Percentiles rank a stretch among this genome's conserved stretches.
phyloP scores from a whole-genome alignment of 805 yeast species.

The Metschnikowia lochheadii region DNA sequence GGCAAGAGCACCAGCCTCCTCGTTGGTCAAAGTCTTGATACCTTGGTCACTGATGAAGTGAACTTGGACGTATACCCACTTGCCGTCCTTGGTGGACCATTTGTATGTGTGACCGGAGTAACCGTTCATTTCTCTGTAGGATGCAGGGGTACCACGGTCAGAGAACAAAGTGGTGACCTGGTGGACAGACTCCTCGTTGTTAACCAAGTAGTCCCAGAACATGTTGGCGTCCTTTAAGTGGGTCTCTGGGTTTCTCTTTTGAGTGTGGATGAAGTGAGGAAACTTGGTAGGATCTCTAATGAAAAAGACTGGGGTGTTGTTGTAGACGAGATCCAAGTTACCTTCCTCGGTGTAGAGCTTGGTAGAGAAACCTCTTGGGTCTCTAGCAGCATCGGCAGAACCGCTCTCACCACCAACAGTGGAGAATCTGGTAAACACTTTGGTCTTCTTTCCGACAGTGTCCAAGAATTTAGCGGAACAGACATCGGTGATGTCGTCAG shows the following conservation, averaged over 20 bases:
- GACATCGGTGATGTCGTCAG: constrained; percentile 46
- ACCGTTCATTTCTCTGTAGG: constrained; percentile 76
- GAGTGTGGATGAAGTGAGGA: constrained; percentile 86
- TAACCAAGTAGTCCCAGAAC: constrained; percentile 81
- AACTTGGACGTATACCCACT: constrained; percentile 75
- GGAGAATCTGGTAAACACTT: constrained; percentile 66
- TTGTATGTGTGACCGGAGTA: constrained; percentile 83
- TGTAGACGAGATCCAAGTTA: constrained; percentile 78
- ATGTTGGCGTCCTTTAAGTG: constrained; percentile 74
- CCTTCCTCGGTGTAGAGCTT: constrained; percentile 84
- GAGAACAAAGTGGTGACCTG: constrained; percentile 71
- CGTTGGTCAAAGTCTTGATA: constrained; percentile 48
- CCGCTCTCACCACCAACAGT: constrained; percentile 87
- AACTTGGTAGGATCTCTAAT: constrained; percentile 82
- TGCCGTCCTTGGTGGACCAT: constrained; percentile 72
- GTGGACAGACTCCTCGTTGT: constrained; percentile 70
- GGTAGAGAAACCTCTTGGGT: constrained; percentile 81
- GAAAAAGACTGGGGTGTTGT: constrained; percentile 83
- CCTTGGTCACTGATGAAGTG: constrained; percentile 70
- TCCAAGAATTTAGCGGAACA: constrained; percentile 24
- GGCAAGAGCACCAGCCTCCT: constrained; percentile 62
- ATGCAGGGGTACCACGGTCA: constrained; percentile 79
- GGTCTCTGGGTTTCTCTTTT: constrained; percentile 78
- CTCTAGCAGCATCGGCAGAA: constrained; percentile 79
- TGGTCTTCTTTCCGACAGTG: constrained; percentile 29